A percentile compares a stretch with the other conserved stretches of the same genome.
phyloP scores from a whole-genome alignment of 768 basidiomycete genomes.

The Antrodiella citrinella region DNA sequence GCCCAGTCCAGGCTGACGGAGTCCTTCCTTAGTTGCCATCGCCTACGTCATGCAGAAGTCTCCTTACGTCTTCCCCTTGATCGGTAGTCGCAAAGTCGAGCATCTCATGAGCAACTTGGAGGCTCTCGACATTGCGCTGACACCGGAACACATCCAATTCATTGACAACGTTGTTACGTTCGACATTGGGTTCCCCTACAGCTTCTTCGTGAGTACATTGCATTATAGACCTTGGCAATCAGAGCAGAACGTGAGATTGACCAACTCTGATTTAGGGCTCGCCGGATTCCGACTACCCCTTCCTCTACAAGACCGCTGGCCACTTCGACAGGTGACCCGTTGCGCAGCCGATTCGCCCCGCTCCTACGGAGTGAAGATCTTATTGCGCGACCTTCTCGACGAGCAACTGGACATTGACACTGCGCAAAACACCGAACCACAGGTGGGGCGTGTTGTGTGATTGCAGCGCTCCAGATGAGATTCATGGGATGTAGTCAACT shows the following conservation, averaged over 20 bases:
- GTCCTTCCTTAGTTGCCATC: conserved; percentile 31
- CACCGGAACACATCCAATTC: conserved; percentile 33
- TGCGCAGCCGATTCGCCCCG: conserved; percentile 1
- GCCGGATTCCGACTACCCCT: not conserved
- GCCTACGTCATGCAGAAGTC: conserved; percentile 45
- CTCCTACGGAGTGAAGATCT: not conserved
- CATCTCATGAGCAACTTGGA: conserved; percentile 41
- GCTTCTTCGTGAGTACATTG: conserved; percentile 20
- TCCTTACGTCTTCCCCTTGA: conserved; percentile 39
- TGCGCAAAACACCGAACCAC: no score
- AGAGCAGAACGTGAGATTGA: not conserved
- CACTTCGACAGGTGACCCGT: conserved; percentile 3
- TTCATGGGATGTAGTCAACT: no score
- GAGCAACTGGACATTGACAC: not conserved
- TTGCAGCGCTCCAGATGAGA: not conserved
- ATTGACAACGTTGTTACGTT: conserved; percentile 35
- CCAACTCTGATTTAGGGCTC: not conserved
- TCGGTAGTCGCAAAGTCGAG: conserved; percentile 42
- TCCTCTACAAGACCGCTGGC: conserved; percentile 3
- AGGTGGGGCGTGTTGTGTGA: no score
- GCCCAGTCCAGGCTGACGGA: not conserved
- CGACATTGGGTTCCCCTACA: conserved; percentile 34
- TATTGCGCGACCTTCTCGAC: not conserved
- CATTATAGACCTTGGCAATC: not conserved
- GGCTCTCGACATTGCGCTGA: conserved; percentile 36